Evolutionary conservation across 140 eudicot genomes (phyloP).

Genomic region (Oenanthe javanica): DNA sequence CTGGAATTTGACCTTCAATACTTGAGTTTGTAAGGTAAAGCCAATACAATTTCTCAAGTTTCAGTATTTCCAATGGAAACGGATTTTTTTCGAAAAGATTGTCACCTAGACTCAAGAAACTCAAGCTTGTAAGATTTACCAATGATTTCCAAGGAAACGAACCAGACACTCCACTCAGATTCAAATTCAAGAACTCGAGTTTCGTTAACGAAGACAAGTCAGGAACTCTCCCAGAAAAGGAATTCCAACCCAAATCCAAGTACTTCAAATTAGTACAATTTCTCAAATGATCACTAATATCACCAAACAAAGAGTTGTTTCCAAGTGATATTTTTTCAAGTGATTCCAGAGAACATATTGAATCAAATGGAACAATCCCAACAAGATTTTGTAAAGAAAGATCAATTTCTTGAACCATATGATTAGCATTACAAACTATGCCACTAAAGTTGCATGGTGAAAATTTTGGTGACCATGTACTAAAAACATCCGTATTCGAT

Average conservation of each 20-base stretch:
- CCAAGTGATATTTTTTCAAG: constrained; percentile 47
- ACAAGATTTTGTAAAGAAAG: constrained; percentile 34
- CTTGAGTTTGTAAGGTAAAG: constrained; percentile 56
- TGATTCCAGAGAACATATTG: constrained; percentile 44
- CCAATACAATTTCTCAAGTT: constrained; percentile 31
- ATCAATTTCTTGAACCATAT: constrained; percentile 38
- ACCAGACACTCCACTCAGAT: constrained; percentile 53
- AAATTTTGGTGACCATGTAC: constrained; percentile 31
- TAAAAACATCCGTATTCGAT: constrained; percentile 22
- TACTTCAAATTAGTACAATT: constrained; percentile 48
- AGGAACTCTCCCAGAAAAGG: constrained; percentile 49
- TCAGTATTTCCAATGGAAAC: constrained; percentile 44
- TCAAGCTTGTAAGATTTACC: constrained; percentile 25
- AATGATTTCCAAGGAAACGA: constrained; percentile 65
- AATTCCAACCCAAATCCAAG: constrained; percentile 50
- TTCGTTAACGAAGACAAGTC: constrained; percentile 38
- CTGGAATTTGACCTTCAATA: constrained; percentile 55
- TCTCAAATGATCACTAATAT: constrained; percentile 21
- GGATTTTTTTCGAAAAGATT: constrained; percentile 42
- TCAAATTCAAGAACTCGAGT: constrained; percentile 43
- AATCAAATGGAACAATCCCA: constrained; percentile 36
- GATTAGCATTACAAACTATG: constrained; percentile 26
- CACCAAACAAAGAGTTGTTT: constrained; percentile 33
- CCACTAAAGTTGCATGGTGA: constrained; percentile 48
- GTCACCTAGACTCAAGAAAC: constrained; percentile 61